Evolutionary conservation across 78 protist species (phyloP).

Genomic region (Protostelium mycophagum): DNA sequence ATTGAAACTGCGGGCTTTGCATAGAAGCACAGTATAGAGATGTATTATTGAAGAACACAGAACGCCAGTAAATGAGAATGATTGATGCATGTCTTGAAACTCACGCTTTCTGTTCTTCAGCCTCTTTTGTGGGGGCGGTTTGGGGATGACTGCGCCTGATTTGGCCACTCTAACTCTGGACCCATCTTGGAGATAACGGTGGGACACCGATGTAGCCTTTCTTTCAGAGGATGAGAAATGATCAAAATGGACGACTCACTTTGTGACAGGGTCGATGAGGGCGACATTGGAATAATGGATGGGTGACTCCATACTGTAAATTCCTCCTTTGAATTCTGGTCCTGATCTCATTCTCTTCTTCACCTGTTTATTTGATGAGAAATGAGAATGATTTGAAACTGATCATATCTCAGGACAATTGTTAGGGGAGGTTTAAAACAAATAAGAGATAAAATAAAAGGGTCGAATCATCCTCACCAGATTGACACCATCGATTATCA

Average conservation of each 20-base stretch:
- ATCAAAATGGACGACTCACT: background rate
- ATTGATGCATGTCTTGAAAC: too few relatives aligned
- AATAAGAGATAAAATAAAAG: too few relatives aligned
- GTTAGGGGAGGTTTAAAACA: too few relatives aligned
- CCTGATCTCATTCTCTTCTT: background rate
- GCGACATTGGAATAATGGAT: background rate
- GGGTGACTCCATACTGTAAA: background rate
- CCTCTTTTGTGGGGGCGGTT: background rate
- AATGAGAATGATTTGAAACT: too few relatives aligned
- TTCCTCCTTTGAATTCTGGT: background rate
- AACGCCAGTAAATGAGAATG: too few relatives aligned
- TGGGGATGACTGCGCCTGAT: background rate
- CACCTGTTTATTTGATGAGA: background rate
- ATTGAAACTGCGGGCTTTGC: too few relatives aligned
- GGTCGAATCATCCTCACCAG: background rate
- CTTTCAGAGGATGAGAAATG: background rate
- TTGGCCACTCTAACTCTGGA: background rate
- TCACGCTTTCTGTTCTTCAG: background rate
- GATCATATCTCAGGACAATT: too few relatives aligned
- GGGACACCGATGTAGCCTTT: background rate
- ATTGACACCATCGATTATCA: background rate
- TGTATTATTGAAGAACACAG: too few relatives aligned
- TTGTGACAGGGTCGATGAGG: background rate
- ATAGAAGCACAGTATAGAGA: too few relatives aligned
- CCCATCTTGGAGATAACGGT: background rate